These are phyloP conservation scores for Lactifluus hygrophoroides DNA, from an alignment of 768 basidiomycete genomes.

Conservation along the genomic window DNA sequence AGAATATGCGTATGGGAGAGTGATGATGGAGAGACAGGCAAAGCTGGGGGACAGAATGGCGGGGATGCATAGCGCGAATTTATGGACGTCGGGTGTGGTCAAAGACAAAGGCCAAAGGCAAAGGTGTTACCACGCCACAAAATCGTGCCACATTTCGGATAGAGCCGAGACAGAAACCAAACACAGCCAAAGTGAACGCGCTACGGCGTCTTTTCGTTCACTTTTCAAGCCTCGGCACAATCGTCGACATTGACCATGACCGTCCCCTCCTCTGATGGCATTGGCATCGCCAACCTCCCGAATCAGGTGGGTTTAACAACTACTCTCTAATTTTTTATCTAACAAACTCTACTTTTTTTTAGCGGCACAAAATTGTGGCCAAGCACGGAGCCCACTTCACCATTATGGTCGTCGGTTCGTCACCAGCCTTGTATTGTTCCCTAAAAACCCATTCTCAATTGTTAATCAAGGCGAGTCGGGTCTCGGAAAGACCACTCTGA, in stretches of 20 bases:
- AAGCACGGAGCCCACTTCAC: constrained; percentile 97
- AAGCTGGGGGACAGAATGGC: not conserved
- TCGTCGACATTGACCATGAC: too few species aligned
- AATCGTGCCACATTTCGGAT: not conserved
- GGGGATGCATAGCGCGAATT: not conserved
- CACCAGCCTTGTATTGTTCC: not conserved
- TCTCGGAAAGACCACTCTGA: constrained; percentile 92
- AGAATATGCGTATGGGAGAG: too few species aligned
- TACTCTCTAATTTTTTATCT: constrained; percentile 15
- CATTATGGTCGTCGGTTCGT: constrained; percentile 96
- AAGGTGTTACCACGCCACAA: too few species aligned
- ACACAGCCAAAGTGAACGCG: constrained; percentile 1
- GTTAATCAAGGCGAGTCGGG: constrained; percentile 77
- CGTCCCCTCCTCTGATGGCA: constrained; percentile 48
- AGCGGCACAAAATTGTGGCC: constrained; percentile 99
- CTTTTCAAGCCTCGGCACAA: not conserved
- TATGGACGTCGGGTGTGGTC: not conserved
- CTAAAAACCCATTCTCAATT: not conserved
- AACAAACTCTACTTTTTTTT: not conserved
- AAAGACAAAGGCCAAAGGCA: too few species aligned
- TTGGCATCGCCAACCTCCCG: constrained; percentile 93
- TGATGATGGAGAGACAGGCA: not conserved
- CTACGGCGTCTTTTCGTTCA: not conserved
- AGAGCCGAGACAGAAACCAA: not conserved
- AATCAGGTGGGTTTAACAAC: constrained; percentile 71